Base-by-base conservation (phyloP, 495 filamentous ascomycete species). In the Trichoderma asperelloides region DNA sequence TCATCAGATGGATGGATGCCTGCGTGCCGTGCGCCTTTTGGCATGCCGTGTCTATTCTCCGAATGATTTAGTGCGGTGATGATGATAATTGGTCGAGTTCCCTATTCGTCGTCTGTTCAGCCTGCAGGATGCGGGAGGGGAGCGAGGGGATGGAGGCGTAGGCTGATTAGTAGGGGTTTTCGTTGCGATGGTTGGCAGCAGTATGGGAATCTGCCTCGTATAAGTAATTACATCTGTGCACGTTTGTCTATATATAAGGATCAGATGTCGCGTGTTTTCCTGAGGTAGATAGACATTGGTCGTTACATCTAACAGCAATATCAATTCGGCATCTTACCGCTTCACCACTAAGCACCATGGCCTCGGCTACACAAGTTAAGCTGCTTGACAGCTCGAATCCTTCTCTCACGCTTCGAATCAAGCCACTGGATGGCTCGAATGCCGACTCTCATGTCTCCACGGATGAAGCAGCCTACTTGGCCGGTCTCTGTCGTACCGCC, bases 401-500 rank as follows among this genome's bases (percentile, higher is more conserved):
- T 16, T 41, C 43, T 18, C 47, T 45, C 27, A 23, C 37, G 27
- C 41, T 39, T 55, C 51, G 30, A 51, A 51, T 51, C n/a, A 51
- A 51, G n/a, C 47, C 47, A 5, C n/a, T 21, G 4, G n/a, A 51
- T 51, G 47, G 47, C 47, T 25, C n/a, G 2, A 51, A 51, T 23
- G 18, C 47, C n/a, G 47, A 40, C 40, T 51, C 28, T n/a, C 25
- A 64, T 39, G 62, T 28, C 37, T 30, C 33, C 25, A 63, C 30
- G 66, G 62, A 64, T n/a, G 25, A 51, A 49, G 65, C 63, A 37
- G 37, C n/a, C 63, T 28, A 23, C 25, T 30, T 47, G 4, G 51
- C 62, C 33, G 51, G 51, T 49, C 63, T 66, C 39, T 57, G 4
- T 7, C 47, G 43, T 27, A 41, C 65, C 25, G 68, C 66, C 55